These are phyloP conservation scores for Pichia sp. DNA, from an alignment of 1,139 yeast genomes.

Conservation along the genomic window DNA sequence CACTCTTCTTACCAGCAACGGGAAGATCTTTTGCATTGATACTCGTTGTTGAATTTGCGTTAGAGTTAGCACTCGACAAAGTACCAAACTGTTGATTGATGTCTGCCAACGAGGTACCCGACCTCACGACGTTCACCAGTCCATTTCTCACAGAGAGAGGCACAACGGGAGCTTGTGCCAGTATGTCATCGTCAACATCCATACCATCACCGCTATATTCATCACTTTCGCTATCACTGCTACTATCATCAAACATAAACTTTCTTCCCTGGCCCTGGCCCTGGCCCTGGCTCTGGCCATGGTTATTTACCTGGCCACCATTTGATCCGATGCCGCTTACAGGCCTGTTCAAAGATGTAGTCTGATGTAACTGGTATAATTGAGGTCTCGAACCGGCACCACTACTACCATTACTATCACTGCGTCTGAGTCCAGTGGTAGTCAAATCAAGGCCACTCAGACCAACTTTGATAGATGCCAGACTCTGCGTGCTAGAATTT, in stretches of 20 bases:
- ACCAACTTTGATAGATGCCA: slow-evolving; percentile 25
- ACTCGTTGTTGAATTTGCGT: too few relatives aligned
- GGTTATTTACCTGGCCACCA: too few relatives aligned
- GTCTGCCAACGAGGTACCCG: background rate
- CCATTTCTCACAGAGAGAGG: too few relatives aligned
- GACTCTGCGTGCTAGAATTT: slow-evolving; percentile 10
- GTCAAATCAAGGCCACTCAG: slow-evolving; percentile 26
- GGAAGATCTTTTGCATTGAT: background rate
- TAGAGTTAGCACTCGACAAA: background rate
- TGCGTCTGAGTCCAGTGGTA: slow-evolving; percentile 20
- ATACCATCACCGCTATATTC: slow-evolving; percentile 13
- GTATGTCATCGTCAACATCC: background rate
- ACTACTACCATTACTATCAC: too few relatives aligned
- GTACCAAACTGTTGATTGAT: background rate
- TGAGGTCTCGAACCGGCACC: slow-evolving; percentile 26
- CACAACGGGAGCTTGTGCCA: too few relatives aligned
- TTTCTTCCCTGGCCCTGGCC: background rate
- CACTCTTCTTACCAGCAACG: background rate
- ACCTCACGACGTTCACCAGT: background rate
- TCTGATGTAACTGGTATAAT: slow-evolving; percentile 17
- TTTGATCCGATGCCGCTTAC: slow-evolving; percentile 2
- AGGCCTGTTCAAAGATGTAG: slow-evolving; percentile 1
- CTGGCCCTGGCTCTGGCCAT: too few relatives aligned
- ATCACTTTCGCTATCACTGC: slow-evolving; percentile 10
- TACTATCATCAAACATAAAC: background rate